phyloP scores from a whole-genome alignment of 2,329 filamentous ascomycete genomes.

The Cladosporium sp. region DNA sequence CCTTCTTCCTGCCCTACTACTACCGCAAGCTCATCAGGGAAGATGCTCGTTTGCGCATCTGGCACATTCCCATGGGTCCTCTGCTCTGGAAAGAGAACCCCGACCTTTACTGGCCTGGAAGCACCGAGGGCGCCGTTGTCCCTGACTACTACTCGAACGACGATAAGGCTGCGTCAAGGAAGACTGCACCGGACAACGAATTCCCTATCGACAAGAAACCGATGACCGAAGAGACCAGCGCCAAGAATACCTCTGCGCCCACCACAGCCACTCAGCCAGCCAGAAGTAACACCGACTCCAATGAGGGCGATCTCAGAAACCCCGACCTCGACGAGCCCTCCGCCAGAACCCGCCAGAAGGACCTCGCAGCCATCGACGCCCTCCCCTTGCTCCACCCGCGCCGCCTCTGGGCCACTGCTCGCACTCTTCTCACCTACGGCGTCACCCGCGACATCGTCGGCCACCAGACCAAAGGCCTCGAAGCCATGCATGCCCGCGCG shows the following conservation, averaged over 20 bases:
- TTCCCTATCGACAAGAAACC: background rate
- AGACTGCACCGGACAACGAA: background rate
- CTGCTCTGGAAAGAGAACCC: slow-evolving; percentile 22
- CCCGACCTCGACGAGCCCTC: background rate
- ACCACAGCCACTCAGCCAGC: background rate
- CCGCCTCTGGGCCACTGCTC: slow-evolving; percentile 7
- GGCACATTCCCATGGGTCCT: slow-evolving; percentile 23
- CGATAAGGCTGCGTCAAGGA: background rate
- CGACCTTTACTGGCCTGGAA: slow-evolving; percentile 23
- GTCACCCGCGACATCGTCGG: slow-evolving; percentile 13
- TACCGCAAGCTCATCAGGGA: slow-evolving; percentile 17
- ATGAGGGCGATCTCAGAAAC: background rate
- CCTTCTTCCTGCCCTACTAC: slow-evolving; percentile 21
- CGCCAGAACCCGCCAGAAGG: background rate
- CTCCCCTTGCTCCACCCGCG: slow-evolving; percentile 10
- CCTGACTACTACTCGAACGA: slow-evolving; percentile 26
- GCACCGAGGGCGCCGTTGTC: slow-evolving; percentile 22
- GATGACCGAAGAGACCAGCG: background rate
- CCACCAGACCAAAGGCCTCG: slow-evolving; percentile 41
- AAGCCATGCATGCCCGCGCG: slow-evolving; percentile 53
- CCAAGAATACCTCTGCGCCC: background rate
- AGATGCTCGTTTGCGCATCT: slow-evolving; percentile 20
- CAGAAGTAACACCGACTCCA: background rate
- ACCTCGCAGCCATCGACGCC: slow-evolving; percentile 1
- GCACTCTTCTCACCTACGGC: slow-evolving; percentile 9